Evolutionary conservation across 805 yeast species (phyloP).

Genomic region (Ogataea nakhonphanomensis): DNA sequence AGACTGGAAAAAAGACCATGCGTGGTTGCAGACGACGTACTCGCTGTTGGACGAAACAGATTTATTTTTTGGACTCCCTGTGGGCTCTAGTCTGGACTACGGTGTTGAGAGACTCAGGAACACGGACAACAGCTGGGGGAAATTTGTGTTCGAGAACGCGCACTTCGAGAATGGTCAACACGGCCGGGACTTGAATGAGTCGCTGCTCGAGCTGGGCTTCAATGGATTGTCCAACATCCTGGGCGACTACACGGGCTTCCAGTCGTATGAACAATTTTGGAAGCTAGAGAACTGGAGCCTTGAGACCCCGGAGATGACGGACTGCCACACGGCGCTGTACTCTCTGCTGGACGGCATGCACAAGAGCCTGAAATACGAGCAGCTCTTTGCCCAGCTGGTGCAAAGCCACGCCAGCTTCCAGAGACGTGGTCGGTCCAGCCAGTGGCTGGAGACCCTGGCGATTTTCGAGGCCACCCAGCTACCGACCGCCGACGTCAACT

Average conservation of each 20-base stretch:
- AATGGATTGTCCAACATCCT: conserved; percentile 50
- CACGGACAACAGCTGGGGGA: conserved; percentile 22
- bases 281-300: conserved; percentile 75
- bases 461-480: conserved; percentile 7
- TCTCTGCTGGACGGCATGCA: conserved; percentile 40
- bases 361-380: background rate
- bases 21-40: conserved; percentile 39
- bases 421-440: background rate
- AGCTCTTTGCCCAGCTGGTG: background rate
- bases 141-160: conserved; percentile 55
- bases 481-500: conserved; percentile 25
- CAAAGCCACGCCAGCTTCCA: background rate
- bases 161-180: conserved; percentile 43
- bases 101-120: conserved; percentile 44
- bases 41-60: conserved; percentile 59
- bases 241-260: conserved; percentile 20
- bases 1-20: conserved; percentile 17
- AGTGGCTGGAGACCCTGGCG: conserved; percentile 6
- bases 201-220: conserved; percentile 48
- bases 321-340: conserved; percentile 49
- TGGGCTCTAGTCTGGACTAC: conserved; percentile 48
- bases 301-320: conserved; percentile 41
- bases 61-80: conserved; percentile 61
- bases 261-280: conserved; percentile 65
- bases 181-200: background rate